Percentiles rank a stretch among this genome's conserved stretches.
phyloP scores from a whole-genome alignment of 2,329 filamentous ascomycete genomes.

The Cyphellophora europaea region DNA sequence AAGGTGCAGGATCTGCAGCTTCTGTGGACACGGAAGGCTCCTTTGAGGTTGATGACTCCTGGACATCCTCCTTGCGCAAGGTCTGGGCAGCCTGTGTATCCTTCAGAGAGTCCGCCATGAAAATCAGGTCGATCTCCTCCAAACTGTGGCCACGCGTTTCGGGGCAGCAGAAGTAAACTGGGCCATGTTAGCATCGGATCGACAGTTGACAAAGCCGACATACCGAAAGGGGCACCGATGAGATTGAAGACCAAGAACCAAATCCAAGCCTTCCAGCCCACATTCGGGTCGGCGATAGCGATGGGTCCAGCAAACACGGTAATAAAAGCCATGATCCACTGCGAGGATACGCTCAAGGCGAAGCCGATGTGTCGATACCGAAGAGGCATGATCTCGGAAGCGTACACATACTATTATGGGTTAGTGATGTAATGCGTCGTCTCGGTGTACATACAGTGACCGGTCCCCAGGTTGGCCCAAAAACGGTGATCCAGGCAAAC shows the following conservation, averaged over 20 bases:
- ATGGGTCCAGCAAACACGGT: constrained; percentile 28
- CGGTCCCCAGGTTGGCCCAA: constrained; percentile 24
- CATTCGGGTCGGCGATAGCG: constrained; percentile 19
- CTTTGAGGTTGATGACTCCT: too few species aligned
- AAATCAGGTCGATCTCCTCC: constrained; percentile 62
- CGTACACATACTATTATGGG: constrained; percentile 22
- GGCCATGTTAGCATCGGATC: background rate
- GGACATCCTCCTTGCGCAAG: background rate
- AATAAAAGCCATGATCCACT: constrained; percentile 27
- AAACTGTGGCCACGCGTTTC: constrained; percentile 35
- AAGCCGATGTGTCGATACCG: constrained; percentile 26
- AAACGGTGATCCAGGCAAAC: constrained; percentile 23
- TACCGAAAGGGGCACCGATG: constrained; percentile 19
- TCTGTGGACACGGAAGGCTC: background rate
- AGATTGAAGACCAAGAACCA: constrained; percentile 22
- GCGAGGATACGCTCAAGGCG: constrained; percentile 22
- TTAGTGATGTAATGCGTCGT: constrained; percentile 1
- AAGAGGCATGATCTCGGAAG: constrained; percentile 25
- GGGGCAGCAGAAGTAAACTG: constrained; percentile 1
- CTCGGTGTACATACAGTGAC: constrained; percentile 6
- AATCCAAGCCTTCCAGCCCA: constrained; percentile 24
- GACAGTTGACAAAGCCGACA: background rate
- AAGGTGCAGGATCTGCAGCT: too few species aligned
- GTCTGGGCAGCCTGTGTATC: background rate
- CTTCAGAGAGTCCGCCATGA: constrained; percentile 33